Evolutionary conservation across 306 rosid genomes (phyloP).

Genomic region (Vicia villosa): DNA sequence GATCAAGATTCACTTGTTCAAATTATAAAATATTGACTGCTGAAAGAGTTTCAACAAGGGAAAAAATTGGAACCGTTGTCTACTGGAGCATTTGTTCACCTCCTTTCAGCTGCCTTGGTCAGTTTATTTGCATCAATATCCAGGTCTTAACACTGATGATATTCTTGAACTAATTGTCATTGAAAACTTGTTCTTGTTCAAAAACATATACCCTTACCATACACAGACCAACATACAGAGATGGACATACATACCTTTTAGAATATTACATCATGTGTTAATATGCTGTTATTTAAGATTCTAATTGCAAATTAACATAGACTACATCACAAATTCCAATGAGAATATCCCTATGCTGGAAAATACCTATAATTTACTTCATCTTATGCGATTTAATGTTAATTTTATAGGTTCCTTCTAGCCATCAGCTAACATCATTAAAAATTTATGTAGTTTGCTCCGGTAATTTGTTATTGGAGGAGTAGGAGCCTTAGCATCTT

Average conservation of each 20-base stretch:
- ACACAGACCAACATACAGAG: neutral
- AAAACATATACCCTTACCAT: neutral
- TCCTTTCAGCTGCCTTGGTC: slow-evolving; percentile 5
- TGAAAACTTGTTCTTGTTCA: neutral
- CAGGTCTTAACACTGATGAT: neutral
- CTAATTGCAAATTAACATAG: neutral
- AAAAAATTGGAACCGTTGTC: slow-evolving; percentile 37
- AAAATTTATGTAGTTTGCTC: slow-evolving; percentile 16
- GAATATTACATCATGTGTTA: neutral
- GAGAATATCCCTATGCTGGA: neutral
- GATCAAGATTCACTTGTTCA: slow-evolving; percentile 29
- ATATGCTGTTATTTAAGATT: neutral
- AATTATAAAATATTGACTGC: slow-evolving; percentile 45
- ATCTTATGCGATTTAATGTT: slow-evolving; percentile 15
- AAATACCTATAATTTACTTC: neutral
- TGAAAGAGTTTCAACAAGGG: slow-evolving; percentile 60
- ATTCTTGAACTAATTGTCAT: neutral
- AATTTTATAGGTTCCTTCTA: slow-evolving; percentile 10
- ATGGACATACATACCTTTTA: neutral
- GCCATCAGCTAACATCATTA: slow-evolving; percentile 1
- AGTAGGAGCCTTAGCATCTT: slow-evolving; percentile 1
- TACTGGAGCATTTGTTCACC: neutral
- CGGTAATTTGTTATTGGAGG: slow-evolving; percentile 7
- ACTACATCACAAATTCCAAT: neutral
- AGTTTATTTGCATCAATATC: neutral